Base-by-base conservation (phyloP, 2,329 filamentous ascomycete species). In the Penicillium sp. region DNA sequence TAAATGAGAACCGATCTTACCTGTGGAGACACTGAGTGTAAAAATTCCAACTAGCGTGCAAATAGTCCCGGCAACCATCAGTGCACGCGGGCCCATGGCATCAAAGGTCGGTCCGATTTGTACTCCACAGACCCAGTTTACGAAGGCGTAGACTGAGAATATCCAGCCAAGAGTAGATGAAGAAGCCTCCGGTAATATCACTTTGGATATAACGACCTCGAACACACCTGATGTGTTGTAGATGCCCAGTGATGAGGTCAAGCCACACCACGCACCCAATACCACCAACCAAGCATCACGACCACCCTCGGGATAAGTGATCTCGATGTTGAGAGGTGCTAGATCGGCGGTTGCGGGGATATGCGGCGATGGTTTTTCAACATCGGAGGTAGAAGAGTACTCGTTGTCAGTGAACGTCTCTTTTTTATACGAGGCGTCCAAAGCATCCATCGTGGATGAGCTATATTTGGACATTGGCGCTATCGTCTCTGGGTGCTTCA, bases 181-280 rank as follows among this genome's bases (percentile, higher is more conserved):
- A 8, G 57, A 50, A 6, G 37, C 40, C 9, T 60, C 43, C 8
- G 60, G 48, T 35, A 70, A 46, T 23, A 65, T 27, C 1, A 45
- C 50, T 25, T 56, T 58, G 6, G 61, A 62, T 31, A 67, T 25
- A 38, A 60, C 47, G 17, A 57, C 62, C 23, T 68, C 59, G 25
- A 69, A 66, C 2, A 66, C 59, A 12, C 67, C 67, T 4, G 54
- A 50, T 35, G 33, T 71, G 33, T 50, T 50, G 25, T 40, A 50
- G n/a, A 50, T 50, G 21, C 48, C 35, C 7, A 50, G 23, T 15
- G 48, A 50, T 17, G 48, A 41, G 23, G 48, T 50, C 65, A 61
- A 71, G 61, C 17, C 72, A 59, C 63, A 76, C 56, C 72, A 70
- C 10, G 70, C 71, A 29, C 48, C 48, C 1, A 72, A 46, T 6